Evolutionary conservation across 1,139 yeast genomes (phyloP).

Genomic region (Sugiyamaella paludigena): DNA sequence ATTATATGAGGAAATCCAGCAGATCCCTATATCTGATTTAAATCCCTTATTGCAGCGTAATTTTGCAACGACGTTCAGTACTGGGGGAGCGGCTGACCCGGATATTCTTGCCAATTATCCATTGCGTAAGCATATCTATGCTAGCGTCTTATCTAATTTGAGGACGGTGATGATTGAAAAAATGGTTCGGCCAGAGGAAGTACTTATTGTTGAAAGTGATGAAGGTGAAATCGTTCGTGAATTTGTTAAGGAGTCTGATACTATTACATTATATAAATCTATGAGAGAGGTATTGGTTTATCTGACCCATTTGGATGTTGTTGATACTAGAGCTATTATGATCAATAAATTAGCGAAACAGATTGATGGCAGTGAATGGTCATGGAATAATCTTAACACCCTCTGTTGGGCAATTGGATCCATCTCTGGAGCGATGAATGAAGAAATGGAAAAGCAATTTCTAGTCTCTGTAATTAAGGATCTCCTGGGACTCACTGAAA

Average conservation of each 20-base stretch:
- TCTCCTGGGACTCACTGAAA: slow-evolving; percentile 83
- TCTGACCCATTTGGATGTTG: slow-evolving; percentile 90
- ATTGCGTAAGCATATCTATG: slow-evolving; percentile 80
- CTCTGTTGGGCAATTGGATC: slow-evolving; percentile 99
- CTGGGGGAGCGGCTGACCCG: slow-evolving; percentile 86
- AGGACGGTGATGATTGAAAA: slow-evolving; percentile 91
- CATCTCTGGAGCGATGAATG: slow-evolving; percentile 97
- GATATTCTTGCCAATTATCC: slow-evolving; percentile 71
- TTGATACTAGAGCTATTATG: slow-evolving; percentile 93
- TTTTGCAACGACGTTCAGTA: slow-evolving; percentile 32
- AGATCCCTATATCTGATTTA: slow-evolving; percentile 66
- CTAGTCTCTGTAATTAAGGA: slow-evolving; percentile 91
- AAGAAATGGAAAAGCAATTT: slow-evolving; percentile 93
- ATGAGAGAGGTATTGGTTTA: slow-evolving; percentile 95
- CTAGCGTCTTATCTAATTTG: slow-evolving; percentile 70
- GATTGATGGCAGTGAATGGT: slow-evolving; percentile 97
- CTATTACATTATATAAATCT: slow-evolving; percentile 89
- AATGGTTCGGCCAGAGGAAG: slow-evolving; percentile 99
- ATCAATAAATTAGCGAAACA: slow-evolving; percentile 85
- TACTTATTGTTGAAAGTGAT: slow-evolving; percentile 91
- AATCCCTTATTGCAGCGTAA: slow-evolving; percentile 74
- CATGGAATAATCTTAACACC: slow-evolving; percentile 96
- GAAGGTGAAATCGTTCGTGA: slow-evolving; percentile 99
- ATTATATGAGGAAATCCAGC: slow-evolving; percentile 81
- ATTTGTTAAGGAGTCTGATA: slow-evolving; percentile 94